Conservation (phyloP, 176 grass and related monocot species). For the Avena sativa region DNA sequence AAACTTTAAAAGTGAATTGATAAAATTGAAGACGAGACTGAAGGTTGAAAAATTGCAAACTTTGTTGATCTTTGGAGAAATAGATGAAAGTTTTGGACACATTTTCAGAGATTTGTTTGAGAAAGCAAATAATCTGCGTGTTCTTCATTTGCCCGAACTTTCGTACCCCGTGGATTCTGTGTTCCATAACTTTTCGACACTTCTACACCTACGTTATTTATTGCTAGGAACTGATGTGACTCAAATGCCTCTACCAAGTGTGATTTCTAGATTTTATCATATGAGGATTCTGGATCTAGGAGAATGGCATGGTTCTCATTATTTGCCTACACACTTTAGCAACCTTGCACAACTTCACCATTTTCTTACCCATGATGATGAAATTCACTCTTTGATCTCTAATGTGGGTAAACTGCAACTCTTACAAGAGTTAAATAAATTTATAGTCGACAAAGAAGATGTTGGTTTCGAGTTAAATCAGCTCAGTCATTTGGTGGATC, state of each 20-base stretch:
- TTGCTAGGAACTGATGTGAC: background rate
- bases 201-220: constrained; percentile 14
- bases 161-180: no score
- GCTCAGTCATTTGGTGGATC: background rate
- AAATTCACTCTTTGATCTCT: background rate
- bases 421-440: constrained; percentile 21
- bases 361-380: rapidly evolving
- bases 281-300: background rate
- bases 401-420: background rate
- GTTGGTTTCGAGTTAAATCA: background rate
- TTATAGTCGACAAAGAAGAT: constrained; percentile 14
- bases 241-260: background rate
- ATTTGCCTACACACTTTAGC: background rate
- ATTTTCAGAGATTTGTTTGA: no score
- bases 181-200: no score
- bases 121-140: no score
- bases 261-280: constrained; percentile 19
- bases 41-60: no score
- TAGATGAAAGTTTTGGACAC: no score
- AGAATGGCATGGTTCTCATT: rapidly evolving
- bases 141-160: no score
- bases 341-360: constrained; percentile 4
- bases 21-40: background rate
- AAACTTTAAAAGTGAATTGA: background rate
- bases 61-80: no score